Base-by-base conservation (phyloP, 1,139 yeast genomes). In the Yamadazyma epiphylla region DNA sequence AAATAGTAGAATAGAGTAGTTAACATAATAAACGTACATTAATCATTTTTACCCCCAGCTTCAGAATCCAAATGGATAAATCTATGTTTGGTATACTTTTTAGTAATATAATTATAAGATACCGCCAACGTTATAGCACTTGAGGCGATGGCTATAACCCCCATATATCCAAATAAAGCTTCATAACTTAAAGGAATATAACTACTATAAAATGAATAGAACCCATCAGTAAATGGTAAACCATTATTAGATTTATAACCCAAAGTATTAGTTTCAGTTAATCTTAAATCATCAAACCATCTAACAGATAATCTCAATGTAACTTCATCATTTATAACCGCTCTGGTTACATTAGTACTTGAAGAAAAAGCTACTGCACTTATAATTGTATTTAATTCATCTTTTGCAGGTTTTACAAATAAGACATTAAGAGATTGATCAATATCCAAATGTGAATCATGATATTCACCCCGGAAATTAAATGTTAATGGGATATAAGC, bases 401-500 rank as follows among this genome's bases (percentile, higher is more conserved):
- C 46, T 13, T 39, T 46, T n/a, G 48, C 34, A 6, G 74, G 73
- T 28, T 58, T 61, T 25, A 73, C 64, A 26, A 80, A 50, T 10
- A 81, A 45, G 13, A 81, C 63, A 46, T 80, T 81, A 53, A 83
- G 37, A 16, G 65, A 53, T 9, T 75, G 63, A 48, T 83, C 91
- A 30, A 83, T 58, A 45, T 83, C 88, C 37, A 83, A 58, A 55
- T 83, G 91, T 20, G 82, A 71, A 32, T 80, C 82, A 41, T 77
- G 77, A 26, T 81, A 69, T 34, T 72, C 74, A 3, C 91, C 94
- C 39, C 88, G 70, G 39, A 83, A 61, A 46, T 76, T 76, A 50
- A 83, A 66, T 2, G 80, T 73, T 33, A 83, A 54, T 2, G 91
- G 91, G 7, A 82, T 53, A 26, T 49, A 63, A 3, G 77, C 75